Percentiles rank a stretch among this genome's conserved stretches.
These are phyloP conservation scores for Leishmania martiniquensis DNA, from an alignment of 208 protist genomes.

Conservation along the genomic window DNA sequence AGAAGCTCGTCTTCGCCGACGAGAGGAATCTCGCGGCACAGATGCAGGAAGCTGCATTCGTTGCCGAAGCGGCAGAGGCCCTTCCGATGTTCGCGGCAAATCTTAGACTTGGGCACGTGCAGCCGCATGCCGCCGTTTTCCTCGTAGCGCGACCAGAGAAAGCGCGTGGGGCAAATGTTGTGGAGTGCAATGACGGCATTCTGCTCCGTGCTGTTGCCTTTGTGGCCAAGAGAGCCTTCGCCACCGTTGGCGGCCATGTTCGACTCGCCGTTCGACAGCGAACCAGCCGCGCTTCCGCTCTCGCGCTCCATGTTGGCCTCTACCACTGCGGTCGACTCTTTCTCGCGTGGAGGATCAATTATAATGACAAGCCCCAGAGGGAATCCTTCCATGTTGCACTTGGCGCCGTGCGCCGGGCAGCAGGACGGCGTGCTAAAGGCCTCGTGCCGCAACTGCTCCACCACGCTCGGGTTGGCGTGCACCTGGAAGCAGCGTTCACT, in stretches of 20 bases:
- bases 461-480: constrained; percentile 65
- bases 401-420: constrained; percentile 75
- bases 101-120: constrained; percentile 43
- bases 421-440: constrained; percentile 67
- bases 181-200: constrained; percentile 51
- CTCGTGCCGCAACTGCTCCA: constrained; percentile 64
- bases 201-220: constrained; percentile 21
- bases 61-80: constrained; percentile 87
- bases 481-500: constrained; percentile 78
- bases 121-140: constrained; percentile 56
- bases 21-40: constrained; percentile 64
- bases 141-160: constrained; percentile 67
- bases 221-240: constrained; percentile 2
- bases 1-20: constrained; percentile 34
- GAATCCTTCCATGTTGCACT: constrained; percentile 69
- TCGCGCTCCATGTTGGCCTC: constrained; percentile 22
- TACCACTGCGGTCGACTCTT: not conserved
- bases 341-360: constrained; percentile 42
- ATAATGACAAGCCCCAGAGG: constrained; percentile 72
- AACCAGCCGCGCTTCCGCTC: constrained; percentile 16
- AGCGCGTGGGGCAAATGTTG: constrained; percentile 71
- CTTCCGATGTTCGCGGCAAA: constrained; percentile 81
- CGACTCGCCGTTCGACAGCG: constrained; percentile 21
- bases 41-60: constrained; percentile 86
- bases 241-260: constrained; percentile 8